Evolutionary conservation across 495 filamentous ascomycete species (phyloP).

Genomic region (Penicillium samsonianum): DNA sequence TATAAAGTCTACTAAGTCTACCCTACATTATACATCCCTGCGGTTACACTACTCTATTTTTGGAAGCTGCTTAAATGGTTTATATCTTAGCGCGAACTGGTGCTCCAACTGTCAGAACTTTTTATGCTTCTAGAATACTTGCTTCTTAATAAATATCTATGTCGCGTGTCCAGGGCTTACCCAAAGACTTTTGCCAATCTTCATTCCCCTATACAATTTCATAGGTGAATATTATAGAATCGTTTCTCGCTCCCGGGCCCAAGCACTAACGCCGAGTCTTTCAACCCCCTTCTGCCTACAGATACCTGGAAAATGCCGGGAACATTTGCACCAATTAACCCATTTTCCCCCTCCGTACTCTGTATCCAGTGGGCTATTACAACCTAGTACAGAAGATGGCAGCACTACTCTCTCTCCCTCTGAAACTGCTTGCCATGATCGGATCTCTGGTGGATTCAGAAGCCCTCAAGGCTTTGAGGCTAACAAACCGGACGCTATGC

Average conservation of each 20-base stretch:
- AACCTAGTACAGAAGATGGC: neutral
- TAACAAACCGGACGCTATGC: neutral
- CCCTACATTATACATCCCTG: no score
- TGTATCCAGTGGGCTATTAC: neutral
- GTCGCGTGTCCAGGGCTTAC: no score
- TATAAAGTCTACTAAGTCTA: no score
- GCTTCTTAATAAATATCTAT: no score
- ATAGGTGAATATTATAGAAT: neutral
- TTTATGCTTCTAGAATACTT: no score
- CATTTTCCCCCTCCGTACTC: neutral
- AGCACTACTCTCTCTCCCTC: neutral
- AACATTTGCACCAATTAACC: neutral
- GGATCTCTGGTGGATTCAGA: neutral
- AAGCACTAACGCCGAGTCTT: neutral
- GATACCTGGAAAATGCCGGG: neutral
- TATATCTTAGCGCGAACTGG: no score
- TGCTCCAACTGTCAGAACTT: no score
- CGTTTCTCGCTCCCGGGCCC: no score
- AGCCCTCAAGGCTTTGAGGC: neutral
- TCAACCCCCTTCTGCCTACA: neutral
- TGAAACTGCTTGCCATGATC: constrained; percentile 2
- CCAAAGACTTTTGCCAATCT: no score
- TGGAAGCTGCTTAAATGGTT: no score
- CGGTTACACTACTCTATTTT: no score
- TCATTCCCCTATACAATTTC: no score